Evolutionary conservation across 2,329 filamentous ascomycete genomes (phyloP), one percentile per base, ranked within the genome.

Genomic region (Colletotrichum navitas): DNA sequence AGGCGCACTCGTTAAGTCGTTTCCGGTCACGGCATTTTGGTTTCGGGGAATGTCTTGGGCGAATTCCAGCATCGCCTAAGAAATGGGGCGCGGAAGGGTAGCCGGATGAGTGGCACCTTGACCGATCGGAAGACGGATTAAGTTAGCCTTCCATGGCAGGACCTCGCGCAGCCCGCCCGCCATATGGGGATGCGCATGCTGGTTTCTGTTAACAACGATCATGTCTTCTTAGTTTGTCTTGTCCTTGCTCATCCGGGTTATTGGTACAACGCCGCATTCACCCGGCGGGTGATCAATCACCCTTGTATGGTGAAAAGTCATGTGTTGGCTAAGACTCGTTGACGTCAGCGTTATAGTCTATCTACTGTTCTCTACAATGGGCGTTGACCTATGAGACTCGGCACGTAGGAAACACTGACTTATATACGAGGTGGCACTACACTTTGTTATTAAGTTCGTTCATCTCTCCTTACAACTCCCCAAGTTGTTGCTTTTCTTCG

Each of bases 41-140:
- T 43, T 55, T 26, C 6, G 49, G 36, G 21, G n/a, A 39, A 29
- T 63, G 61, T 54, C 49, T 63, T 21, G 61, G 36, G 6, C 26
- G 18, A 18, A 26, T 4, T 36, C 10, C 26, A 32, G 16, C 12
- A 24, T 24, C 11, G 26, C 36, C 21, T 2, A 34, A 12, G 34
- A 34, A 34, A 21, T 12, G n/a, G 24, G 26, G 45, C 60, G 60
- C 21, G n/a, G 60, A 41, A 41, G 32, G 45, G n/a, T 26, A 12
- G 45, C 32, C 24, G 16, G 45, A 62, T 51, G 60, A 11, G n/a
- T 29, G n/a, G 34, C 11, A n/a, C 34, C 34, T 24, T n/a, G 54
- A 18, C 54, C 24, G 54, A 26, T 26, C 5, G 5, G 12, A 24
- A 26, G 34, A 34, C 54, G 54, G 54, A 56, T 56, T 1, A 18